Evolutionary conservation across 2,329 filamentous ascomycete genomes (phyloP).

Genomic region (Colletotrichum agaves): DNA sequence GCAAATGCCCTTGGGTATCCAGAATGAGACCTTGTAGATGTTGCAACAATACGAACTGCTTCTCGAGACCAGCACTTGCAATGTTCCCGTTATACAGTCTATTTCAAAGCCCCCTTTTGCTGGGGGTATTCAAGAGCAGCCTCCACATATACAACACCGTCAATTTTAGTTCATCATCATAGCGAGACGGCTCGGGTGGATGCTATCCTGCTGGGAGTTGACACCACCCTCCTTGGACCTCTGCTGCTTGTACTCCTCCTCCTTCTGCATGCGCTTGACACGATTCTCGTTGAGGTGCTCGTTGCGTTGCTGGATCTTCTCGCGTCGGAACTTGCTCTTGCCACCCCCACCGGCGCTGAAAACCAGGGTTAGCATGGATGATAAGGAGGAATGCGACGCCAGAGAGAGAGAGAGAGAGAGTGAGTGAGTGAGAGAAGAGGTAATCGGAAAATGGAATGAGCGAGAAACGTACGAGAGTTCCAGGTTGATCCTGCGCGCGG

Average conservation of each 20-base stretch:
- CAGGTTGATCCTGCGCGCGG: slow-evolving; percentile 85
- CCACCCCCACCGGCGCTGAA: slow-evolving; percentile 83
- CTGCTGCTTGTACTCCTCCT: slow-evolving; percentile 51
- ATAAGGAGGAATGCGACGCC: neutral
- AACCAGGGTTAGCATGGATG: neutral
- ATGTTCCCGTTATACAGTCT: neutral
- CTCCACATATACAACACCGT: neutral
- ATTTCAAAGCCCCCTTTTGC: neutral
- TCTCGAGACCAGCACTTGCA: neutral
- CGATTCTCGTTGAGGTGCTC: slow-evolving; percentile 79
- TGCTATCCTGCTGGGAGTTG: slow-evolving; percentile 47
- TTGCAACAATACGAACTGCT: neutral
- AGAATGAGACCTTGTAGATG: slow-evolving; percentile 13
- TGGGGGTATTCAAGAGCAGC: neutral
- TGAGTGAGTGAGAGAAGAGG: neutral
- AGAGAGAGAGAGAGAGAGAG: neutral
- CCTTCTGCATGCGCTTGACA: slow-evolving; percentile 58
- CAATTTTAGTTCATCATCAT: slow-evolving; percentile 37
- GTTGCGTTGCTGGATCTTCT: slow-evolving; percentile 89
- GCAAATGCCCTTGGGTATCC: slow-evolving; percentile 27
- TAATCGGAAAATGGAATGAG: neutral
- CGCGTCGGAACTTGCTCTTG: slow-evolving; percentile 76
- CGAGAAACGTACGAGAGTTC: slow-evolving; percentile 78
- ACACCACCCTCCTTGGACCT: slow-evolving; percentile 44
- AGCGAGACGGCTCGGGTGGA: slow-evolving; percentile 64